Evolutionary conservation across 106 monocot genomes (phyloP), one percentile per base, ranked within the genome.

Genomic region (Phalaenopsis aphrodite): DNA sequence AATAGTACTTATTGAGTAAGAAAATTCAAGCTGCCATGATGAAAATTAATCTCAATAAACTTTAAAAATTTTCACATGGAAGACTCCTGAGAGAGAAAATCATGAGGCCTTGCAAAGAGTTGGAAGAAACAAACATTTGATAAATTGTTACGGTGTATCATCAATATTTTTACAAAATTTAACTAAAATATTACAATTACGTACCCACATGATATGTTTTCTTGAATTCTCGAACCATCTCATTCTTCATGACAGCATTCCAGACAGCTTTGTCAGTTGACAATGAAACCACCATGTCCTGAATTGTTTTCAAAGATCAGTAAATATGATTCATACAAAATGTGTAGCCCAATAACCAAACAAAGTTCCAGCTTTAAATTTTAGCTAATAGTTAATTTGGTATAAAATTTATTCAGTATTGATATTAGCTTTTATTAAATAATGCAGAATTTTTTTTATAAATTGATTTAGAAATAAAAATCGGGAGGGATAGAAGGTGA

Each of bases 161-260:
- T 65, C 64, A 24, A 8, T 8, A 30, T 52, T 10, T 52, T 14
- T 65, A 24, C 24, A 69, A 39, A 39, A 15, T 69, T 69, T 39
- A 37, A 39, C 5, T 45, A 37, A 77, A 77, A n/a, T 66, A 42
- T 47, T 55, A 64, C 45, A 38, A 42, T 74, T 4, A 80, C 80
- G 46, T 56, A 89, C 89, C 92, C 89, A 81, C 73, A 78, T 56
- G 74, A 23, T 88, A 81, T 8, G 84, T 78, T 21, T 81, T 84
- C 80, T 82, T 88, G 49, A 88, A 46, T 86, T 89, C 88, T 78
- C 88, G 85, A 16, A 92, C 92, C 38, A 78, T 84, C 19, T 88
- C 86, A 81, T 92, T 92, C 14, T 88, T 92, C 87, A 92, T 92
- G 57, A 92, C 82, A 12, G 92, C 87, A 78, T 89, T 79, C 92